These are phyloP conservation scores for Bothriochloa decipiens DNA, from an alignment of 176 grass and related monocot genomes.

Conservation along the genomic window DNA sequence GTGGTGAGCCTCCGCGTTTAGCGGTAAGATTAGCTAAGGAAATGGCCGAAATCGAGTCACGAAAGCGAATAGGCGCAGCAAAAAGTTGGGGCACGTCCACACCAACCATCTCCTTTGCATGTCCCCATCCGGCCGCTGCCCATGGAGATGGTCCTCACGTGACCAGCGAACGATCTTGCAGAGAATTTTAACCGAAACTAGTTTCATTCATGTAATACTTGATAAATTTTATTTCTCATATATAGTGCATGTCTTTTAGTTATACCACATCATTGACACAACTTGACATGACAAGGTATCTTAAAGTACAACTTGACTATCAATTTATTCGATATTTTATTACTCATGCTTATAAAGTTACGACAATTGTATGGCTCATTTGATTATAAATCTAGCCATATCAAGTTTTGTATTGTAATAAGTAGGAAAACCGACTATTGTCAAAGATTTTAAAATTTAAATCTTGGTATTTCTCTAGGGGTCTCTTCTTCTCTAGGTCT, in stretches of 20 bases:
- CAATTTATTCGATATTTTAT: no score
- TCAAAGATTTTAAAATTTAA: neutral
- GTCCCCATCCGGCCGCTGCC: conserved; percentile 40
- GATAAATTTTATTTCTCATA: neutral
- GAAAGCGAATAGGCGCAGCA: conserved; percentile 10
- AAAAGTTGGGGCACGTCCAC: conserved; percentile 36
- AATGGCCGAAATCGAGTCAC: conserved; percentile 25
- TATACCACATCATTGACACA: neutral
- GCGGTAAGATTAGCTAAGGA: neutral
- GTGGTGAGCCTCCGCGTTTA: neutral
- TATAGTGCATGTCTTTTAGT: no score
- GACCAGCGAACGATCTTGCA: neutral
- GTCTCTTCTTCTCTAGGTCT: no score
- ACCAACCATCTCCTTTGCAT: conserved; percentile 41
- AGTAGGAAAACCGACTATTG: neutral
- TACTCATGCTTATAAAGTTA: no score
- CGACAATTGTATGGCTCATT: neutral
- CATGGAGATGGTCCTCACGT: conserved; percentile 12
- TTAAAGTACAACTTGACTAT: no score
- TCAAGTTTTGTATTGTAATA: neutral
- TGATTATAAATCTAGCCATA: neutral
- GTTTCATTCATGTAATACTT: neutral
- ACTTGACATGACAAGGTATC: neutral
- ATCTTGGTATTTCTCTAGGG: neutral
- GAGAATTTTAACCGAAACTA: neutral